Percentiles rank a stretch among this genome's conserved stretches.
These are phyloP conservation scores for Rhodotorula sp. DNA, from an alignment of 1,284 basidiomycete species.

Conservation along the genomic window DNA sequence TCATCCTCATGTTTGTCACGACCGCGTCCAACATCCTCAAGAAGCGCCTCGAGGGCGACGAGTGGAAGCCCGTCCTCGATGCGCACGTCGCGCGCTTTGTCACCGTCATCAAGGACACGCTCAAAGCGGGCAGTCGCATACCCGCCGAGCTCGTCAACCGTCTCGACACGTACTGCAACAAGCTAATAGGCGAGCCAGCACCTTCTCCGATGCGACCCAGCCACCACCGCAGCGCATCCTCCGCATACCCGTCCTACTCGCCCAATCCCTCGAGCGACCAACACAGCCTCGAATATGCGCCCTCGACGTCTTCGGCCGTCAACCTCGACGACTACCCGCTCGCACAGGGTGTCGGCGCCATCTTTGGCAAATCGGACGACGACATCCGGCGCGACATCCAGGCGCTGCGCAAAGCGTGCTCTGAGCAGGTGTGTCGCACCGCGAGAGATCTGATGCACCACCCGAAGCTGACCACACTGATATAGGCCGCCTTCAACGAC, in stretches of 20 bases:
- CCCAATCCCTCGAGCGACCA: background rate
- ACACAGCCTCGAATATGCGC: conserved; percentile 13
- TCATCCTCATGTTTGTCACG: conserved; percentile 93
- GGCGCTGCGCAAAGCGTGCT: conserved; percentile 66
- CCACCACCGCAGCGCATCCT: conserved; percentile 11
- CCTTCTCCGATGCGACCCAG: background rate
- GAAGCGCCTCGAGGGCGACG: conserved; percentile 62
- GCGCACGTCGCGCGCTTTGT: conserved; percentile 86
- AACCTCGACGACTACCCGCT: conserved; percentile 69
- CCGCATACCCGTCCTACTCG: conserved; percentile 24
- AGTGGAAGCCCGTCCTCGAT: conserved; percentile 90
- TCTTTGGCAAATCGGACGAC: conserved; percentile 73
- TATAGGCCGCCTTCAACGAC: conserved; percentile 75
- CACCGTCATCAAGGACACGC: conserved; percentile 75
- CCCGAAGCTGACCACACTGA: background rate
- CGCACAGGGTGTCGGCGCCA: conserved; percentile 66
- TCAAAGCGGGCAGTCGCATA: conserved; percentile 55
- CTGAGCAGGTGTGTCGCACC: conserved; percentile 69
- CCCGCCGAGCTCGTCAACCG: conserved; percentile 75
- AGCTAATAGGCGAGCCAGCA: conserved; percentile 54
- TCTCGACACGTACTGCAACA: conserved; percentile 77
- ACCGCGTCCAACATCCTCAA: conserved; percentile 66
- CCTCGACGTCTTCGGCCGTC: conserved; percentile 6
- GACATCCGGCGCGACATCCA: conserved; percentile 75
- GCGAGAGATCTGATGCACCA: no score